Percentiles rank a stretch among this genome's conserved stretches.
phyloP scores from a whole-genome alignment of 805 yeast species.

The Lipomyces spencermartinsiae region DNA sequence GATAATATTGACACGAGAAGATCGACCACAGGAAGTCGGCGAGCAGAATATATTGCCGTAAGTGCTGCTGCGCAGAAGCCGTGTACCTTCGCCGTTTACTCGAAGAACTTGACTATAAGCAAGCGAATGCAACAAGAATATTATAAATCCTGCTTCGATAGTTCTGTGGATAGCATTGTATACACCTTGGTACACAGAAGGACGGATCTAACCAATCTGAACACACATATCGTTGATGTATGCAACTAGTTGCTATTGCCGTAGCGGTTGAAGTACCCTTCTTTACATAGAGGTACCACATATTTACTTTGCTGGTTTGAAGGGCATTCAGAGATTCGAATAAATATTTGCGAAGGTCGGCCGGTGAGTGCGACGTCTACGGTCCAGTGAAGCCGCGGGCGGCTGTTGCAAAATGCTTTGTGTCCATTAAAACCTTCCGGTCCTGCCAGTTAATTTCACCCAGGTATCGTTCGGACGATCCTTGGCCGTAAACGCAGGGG shows the following conservation, averaged over 20 bases:
- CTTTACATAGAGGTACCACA: constrained; percentile 33
- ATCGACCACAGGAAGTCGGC: too few relatives aligned
- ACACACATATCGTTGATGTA: constrained; percentile 24
- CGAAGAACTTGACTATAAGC: too few relatives aligned
- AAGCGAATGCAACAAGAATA: too few relatives aligned
- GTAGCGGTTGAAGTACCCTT: constrained; percentile 41
- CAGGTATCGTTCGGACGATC: constrained; percentile 32
- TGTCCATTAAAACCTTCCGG: constrained; percentile 27
- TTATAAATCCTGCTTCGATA: constrained; percentile 34
- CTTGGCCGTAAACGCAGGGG: constrained; percentile 32
- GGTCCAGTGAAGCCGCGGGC: constrained; percentile 27
- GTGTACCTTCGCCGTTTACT: too few relatives aligned
- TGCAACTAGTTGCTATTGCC: constrained; percentile 42
- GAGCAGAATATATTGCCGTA: too few relatives aligned
- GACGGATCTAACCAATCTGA: constrained; percentile 27
- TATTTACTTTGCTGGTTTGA: constrained; percentile 19
- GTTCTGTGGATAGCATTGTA: constrained; percentile 41
- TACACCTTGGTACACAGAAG: constrained; percentile 42
- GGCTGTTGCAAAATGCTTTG: constrained; percentile 22
- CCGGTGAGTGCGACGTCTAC: constrained; percentile 22
- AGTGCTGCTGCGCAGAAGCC: too few relatives aligned
- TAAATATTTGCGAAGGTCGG: constrained; percentile 13
- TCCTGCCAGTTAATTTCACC: constrained; percentile 21
- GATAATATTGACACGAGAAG: too few relatives aligned
- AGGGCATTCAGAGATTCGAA: constrained; percentile 14